These are phyloP conservation scores for Mallotus nudiflorus DNA, from an alignment of 345 rosid species.

Conservation along the genomic window DNA sequence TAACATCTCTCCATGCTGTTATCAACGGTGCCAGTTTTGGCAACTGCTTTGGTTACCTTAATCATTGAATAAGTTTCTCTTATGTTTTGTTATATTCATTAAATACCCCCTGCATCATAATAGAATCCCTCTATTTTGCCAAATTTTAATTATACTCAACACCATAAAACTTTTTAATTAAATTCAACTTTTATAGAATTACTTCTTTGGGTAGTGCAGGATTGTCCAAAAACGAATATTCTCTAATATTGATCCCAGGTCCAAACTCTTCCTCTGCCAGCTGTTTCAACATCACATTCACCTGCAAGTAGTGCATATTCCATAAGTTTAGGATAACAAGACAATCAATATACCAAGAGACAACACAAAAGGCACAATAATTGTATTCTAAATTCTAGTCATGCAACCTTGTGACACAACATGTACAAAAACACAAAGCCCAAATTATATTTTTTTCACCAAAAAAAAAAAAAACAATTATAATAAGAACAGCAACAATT, in stretches of 20 bases:
- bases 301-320: conserved; percentile 44
- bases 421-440: background rate
- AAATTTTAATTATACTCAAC: conserved; percentile 1
- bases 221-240: conserved; percentile 81
- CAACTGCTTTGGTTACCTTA: background rate
- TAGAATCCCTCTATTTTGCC: no score
- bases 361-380: background rate
- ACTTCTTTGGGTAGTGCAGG: conserved; percentile 78
- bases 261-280: conserved; percentile 84
- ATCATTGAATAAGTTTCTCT: background rate
- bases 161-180: background rate
- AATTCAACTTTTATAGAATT: conserved; percentile 18
- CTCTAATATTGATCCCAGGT: conserved; percentile 72
- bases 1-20: background rate
- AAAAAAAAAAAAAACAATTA: background rate
- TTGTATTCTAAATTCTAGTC: background rate
- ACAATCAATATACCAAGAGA: background rate
- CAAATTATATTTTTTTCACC: background rate
- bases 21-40: background rate
- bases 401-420: background rate
- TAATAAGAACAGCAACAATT: background rate
- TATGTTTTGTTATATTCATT: no score
- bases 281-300: conserved; percentile 73
- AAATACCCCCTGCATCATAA: no score
- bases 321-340: conserved; percentile 8